phyloP scores from a whole-genome alignment of 345 rosid species.

The Salix koriyanagi region DNA sequence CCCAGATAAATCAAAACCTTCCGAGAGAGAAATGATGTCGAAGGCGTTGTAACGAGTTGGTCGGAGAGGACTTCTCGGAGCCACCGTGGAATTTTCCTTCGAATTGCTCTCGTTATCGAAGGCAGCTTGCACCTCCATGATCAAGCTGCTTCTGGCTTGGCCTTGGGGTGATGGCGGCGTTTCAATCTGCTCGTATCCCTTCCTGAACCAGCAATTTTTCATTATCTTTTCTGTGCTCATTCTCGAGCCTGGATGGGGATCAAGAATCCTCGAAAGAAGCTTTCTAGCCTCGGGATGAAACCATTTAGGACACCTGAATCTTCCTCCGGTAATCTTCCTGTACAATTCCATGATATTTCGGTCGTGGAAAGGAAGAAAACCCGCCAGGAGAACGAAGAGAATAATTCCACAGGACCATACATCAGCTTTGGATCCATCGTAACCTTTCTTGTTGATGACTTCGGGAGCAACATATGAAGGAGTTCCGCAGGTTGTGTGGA shows the following conservation, averaged over 20 bases:
- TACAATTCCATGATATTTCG: conserved; percentile 66
- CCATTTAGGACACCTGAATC: conserved; percentile 75
- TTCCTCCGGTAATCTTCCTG: conserved; percentile 56
- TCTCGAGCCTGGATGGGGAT: conserved; percentile 59
- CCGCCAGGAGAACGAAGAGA: conserved; percentile 68
- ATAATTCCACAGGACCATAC: conserved; percentile 88
- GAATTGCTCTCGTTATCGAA: conserved; percentile 23
- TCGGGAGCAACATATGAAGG: conserved; percentile 93
- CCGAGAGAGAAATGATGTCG: conserved; percentile 71
- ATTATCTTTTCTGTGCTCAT: conserved; percentile 49
- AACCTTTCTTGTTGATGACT: conserved; percentile 67
- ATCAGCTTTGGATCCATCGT: conserved; percentile 75
- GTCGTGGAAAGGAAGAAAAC: conserved; percentile 71
- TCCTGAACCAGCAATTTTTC: conserved; percentile 66
- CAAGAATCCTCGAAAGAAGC: conserved; percentile 66
- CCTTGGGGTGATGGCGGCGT: conserved; percentile 34
- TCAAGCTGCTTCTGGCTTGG: conserved; percentile 15
- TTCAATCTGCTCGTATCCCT: conserved; percentile 53
- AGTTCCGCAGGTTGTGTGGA: conserved; percentile 89
- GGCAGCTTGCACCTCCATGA: conserved; percentile 42
- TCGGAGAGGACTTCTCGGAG: conserved; percentile 15
- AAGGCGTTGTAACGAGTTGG: conserved; percentile 67
- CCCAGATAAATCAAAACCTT: conserved; percentile 73
- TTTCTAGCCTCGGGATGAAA: conserved; percentile 60
- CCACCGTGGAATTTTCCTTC: neutral